Conservation (phyloP, 2,329 filamentous ascomycete genomes). For the Xylariaceae sp. region DNA sequence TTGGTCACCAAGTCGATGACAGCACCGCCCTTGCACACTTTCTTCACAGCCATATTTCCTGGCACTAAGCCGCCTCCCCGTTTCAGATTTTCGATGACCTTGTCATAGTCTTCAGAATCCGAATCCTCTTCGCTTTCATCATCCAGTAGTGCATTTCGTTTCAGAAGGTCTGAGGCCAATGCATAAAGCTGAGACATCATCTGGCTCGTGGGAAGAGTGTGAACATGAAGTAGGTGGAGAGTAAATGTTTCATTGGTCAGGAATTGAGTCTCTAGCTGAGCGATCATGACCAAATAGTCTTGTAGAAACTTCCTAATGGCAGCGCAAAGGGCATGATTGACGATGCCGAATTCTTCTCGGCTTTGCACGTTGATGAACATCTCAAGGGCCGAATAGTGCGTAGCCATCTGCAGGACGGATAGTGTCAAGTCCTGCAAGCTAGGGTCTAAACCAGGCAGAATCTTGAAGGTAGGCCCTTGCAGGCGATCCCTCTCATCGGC, state of each 20-base stretch:
- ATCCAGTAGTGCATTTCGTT: constrained; percentile 82
- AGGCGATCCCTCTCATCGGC: constrained; percentile 82
- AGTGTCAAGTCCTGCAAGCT: constrained; percentile 83
- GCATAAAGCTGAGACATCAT: constrained; percentile 90
- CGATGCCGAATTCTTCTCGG: constrained; percentile 85
- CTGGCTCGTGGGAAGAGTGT: constrained; percentile 84
- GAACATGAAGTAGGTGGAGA: constrained; percentile 86
- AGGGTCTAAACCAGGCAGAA: constrained; percentile 81
- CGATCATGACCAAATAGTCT: constrained; percentile 89
- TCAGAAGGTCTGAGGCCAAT: constrained; percentile 81
- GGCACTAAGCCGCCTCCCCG: constrained; percentile 81
- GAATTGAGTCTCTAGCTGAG: constrained; percentile 90
- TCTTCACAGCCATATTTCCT: constrained; percentile 78
- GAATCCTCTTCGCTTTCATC: constrained; percentile 71
- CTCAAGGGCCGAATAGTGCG: constrained; percentile 87
- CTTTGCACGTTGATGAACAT: constrained; percentile 94
- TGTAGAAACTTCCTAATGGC: constrained; percentile 87
- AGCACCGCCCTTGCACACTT: constrained; percentile 93
- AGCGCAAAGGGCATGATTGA: constrained; percentile 95
- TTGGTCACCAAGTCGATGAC: constrained; percentile 86
- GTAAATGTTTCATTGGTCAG: constrained; percentile 88
- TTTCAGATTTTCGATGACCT: constrained; percentile 84
- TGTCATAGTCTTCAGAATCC: constrained; percentile 81
- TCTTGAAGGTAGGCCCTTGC: constrained; percentile 75
- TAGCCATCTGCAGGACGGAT: constrained; percentile 91